A percentile compares a stretch with the other conserved stretches of the same genome.
phyloP scores from a whole-genome alignment of 371 early-diverging fungal species.

The Apophysomyces trapeziformis region DNA sequence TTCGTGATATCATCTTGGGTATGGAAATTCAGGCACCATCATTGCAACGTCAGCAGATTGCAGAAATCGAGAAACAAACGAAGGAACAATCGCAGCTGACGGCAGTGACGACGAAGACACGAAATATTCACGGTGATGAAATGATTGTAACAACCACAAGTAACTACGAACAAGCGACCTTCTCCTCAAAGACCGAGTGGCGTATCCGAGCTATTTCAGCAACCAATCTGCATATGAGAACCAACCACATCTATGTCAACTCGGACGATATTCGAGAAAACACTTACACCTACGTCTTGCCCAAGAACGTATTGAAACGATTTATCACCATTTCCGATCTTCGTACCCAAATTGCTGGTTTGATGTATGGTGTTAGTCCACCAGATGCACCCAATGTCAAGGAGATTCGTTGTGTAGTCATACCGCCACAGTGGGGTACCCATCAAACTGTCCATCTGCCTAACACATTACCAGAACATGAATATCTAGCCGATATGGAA shows the following conservation, averaged over 20 bases:
- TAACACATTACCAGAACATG: slow-evolving; percentile 86
- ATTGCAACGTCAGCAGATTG: slow-evolving; percentile 95
- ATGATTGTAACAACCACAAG: slow-evolving; percentile 98
- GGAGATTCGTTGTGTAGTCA: slow-evolving; percentile 92
- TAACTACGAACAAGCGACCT: slow-evolving; percentile 95
- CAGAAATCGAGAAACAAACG: slow-evolving; percentile 95
- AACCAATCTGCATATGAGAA: slow-evolving; percentile 92
- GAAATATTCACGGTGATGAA: slow-evolving; percentile 98
- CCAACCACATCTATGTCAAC: slow-evolving; percentile 95
- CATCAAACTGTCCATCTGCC: slow-evolving; percentile 94
- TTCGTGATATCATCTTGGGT: slow-evolving; percentile 99
- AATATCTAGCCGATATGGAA: slow-evolving; percentile 87
- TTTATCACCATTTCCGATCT: slow-evolving; percentile 96
- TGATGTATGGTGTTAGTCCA: slow-evolving; percentile 93
- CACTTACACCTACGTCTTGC: slow-evolving; percentile 91
- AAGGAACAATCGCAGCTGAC: slow-evolving; percentile 92
- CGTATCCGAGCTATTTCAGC: slow-evolving; percentile 95
- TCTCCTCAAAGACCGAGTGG: slow-evolving; percentile 99
- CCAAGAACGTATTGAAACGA: slow-evolving; percentile 95
- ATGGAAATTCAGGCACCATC: slow-evolving; percentile 99
- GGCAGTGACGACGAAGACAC: slow-evolving; percentile 95
- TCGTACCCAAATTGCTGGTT: slow-evolving; percentile 95
- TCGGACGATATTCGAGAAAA: slow-evolving; percentile 94
- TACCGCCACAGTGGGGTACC: slow-evolving; percentile 98
- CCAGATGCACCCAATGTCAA: slow-evolving; percentile 94